phyloP scores from a whole-genome alignment of 495 filamentous ascomycete species.

The Entonaema liquescens region DNA sequence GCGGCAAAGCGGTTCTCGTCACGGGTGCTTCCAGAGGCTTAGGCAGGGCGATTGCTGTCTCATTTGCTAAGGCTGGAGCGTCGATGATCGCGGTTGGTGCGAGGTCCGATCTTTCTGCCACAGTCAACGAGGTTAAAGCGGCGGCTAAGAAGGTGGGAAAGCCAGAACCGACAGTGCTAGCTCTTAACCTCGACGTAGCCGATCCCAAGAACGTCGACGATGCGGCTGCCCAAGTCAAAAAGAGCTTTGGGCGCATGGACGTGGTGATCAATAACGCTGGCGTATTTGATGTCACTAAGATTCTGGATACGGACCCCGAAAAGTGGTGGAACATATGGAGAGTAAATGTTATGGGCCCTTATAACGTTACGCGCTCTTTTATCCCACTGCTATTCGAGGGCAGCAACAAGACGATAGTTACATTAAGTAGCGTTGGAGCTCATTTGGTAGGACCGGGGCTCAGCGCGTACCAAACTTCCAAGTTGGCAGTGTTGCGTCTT shows the following conservation, averaged over 20 bases:
- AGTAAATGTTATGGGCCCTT: slow-evolving; percentile 59
- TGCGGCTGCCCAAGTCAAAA: slow-evolving; percentile 44
- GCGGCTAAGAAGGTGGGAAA: slow-evolving; percentile 50
- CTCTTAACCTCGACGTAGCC: slow-evolving; percentile 56
- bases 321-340: slow-evolving; percentile 57
- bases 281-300: slow-evolving; percentile 32
- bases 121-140: slow-evolving; percentile 46
- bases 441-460: slow-evolving; percentile 40
- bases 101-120: slow-evolving; percentile 49
- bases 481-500: slow-evolving; percentile 60
- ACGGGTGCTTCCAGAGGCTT: slow-evolving; percentile 62
- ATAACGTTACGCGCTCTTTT: slow-evolving; percentile 53
- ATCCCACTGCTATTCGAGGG: slow-evolving; percentile 56
- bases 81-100: slow-evolving; percentile 58
- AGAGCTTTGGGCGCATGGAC: slow-evolving; percentile 54
- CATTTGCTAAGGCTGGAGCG: slow-evolving; percentile 58
- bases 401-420: slow-evolving; percentile 56
- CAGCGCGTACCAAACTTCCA: slow-evolving; percentile 56
- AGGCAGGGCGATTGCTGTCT: slow-evolving; percentile 54
- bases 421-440: slow-evolving; percentile 55
- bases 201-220: slow-evolving; percentile 48
- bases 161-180: slow-evolving; percentile 50
- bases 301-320: slow-evolving; percentile 55
- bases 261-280: slow-evolving; percentile 67
- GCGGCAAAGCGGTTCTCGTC: slow-evolving; percentile 56